phyloP scores from a whole-genome alignment of 2,329 filamentous ascomycete genomes.

The Sarocladium oryzae region DNA sequence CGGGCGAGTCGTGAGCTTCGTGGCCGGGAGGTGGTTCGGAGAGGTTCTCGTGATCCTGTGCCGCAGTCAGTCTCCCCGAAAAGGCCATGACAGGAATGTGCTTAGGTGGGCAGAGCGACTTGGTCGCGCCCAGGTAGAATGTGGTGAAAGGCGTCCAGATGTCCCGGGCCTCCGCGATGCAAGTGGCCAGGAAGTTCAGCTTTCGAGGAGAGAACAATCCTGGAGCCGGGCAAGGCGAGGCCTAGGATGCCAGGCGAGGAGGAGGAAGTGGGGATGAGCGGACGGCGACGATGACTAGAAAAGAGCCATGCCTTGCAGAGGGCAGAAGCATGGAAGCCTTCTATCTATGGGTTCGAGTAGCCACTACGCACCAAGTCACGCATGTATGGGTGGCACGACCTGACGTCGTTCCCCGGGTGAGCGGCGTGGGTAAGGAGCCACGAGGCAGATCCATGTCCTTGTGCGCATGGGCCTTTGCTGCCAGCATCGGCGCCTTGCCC shows the following conservation, averaged over 20 bases:
- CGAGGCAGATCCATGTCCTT: constrained; percentile 7
- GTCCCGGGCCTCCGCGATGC: background rate
- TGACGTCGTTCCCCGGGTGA: background rate
- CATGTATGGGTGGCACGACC: background rate
- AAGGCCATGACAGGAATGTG: background rate
- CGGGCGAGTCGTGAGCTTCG: constrained; percentile 15
- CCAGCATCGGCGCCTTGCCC: constrained; percentile 7
- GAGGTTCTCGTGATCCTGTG: background rate
- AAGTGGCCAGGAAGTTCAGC: background rate
- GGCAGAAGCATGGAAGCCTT: background rate
- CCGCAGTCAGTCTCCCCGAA: background rate
- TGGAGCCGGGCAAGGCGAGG: background rate
- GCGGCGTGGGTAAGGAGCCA: background rate
- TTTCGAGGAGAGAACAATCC: background rate
- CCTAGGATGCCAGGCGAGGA: background rate
- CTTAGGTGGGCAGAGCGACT: background rate
- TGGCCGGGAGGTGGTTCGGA: background rate
- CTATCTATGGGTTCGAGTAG: background rate
- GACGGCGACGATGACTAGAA: background rate
- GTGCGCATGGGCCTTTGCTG: background rate
- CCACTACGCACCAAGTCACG: background rate
- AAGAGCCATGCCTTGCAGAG: background rate
- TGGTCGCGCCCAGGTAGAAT: background rate
- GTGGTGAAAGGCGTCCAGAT: background rate
- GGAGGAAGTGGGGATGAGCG: background rate